Base-by-base conservation (phyloP, 106 monocot genomes). In the Dendrobium chrysotoxum region DNA sequence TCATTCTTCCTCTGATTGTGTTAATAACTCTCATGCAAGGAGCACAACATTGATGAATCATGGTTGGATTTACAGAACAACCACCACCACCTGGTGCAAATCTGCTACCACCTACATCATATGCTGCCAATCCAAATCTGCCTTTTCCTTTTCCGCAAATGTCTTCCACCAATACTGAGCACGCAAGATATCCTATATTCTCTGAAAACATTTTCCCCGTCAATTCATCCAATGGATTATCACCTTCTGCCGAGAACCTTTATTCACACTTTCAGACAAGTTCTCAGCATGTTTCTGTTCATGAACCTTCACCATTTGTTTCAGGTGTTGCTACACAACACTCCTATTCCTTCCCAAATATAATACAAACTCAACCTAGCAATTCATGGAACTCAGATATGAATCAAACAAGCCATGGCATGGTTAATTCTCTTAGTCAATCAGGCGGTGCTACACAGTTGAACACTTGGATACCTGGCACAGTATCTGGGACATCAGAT, bases 11-110 rank as follows among this genome's bases (percentile, higher is more conserved):
- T 46, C 26, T 76, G 25, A 10, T 25, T 45, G 11, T 20, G 20
- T 74, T 8, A 41, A 42, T 6, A 40, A 74, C 41, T 74, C 28
- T 70, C 12, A 70, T 41, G 39, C 2, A 74, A 74, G 41, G 74
- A 41, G 41, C 23, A 74, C 18, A 21, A 18, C 39, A 41, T 20
- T 26, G 44, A 26, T 18, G 61, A 76, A 25, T 70, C 46, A 84
- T 81, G 83, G 72, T 58, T 55, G 72, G 72, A 39, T 83, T 77
- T 68, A 66, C 57, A 26, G 18, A 58, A 77, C 79, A 68, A 20
- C 80, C 83, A 6, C 78, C 82, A 45, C 83, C 81, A 26, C 88
- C 85, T 78, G 88, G 85, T 40, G 75, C 83, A 41, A 50, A 73
- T 76, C 40, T 55, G 16, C 40, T 65, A 40, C 74, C 75, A 45